Percentiles rank a stretch among this genome's conserved stretches.
Conservation (phyloP, 1,284 basidiomycete species). For the Cutaneotrichosporon cyanovorans region DNA sequence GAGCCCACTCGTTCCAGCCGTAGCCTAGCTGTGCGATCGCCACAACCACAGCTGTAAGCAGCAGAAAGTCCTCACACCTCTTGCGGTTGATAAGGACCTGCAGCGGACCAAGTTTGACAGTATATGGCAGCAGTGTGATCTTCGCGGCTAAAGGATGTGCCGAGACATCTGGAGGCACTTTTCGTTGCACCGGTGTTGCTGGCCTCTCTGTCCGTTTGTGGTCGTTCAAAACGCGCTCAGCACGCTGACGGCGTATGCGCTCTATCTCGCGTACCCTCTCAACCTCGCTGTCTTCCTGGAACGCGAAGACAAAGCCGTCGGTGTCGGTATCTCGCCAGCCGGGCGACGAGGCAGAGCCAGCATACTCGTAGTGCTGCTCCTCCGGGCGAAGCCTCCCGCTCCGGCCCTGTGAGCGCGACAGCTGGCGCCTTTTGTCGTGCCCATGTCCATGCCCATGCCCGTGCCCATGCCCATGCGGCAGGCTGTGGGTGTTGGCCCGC, state of each 20-base stretch:
- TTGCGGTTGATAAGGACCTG: conserved; percentile 26
- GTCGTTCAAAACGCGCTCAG: too few species aligned
- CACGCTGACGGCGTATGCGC: too few species aligned
- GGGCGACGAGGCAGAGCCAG: too few species aligned
- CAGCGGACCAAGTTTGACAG: conserved; percentile 3
- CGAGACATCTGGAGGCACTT: conserved; percentile 8
- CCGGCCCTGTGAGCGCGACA: not conserved
- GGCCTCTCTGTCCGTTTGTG: too few species aligned
- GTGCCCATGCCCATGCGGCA: not conserved
- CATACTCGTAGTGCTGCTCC: too few species aligned
- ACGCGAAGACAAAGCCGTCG: too few species aligned
- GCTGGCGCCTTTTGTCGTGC: not conserved
- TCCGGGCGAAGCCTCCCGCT: too few species aligned
- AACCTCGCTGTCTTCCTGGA: too few species aligned
- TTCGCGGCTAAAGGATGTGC: conserved; percentile 16
- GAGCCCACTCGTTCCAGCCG: conserved; percentile 35
- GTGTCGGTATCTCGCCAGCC: too few species aligned
- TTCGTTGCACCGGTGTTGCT: not conserved
- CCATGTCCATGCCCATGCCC: not conserved
- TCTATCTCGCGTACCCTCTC: too few species aligned
- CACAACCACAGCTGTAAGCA: conserved; percentile 29
- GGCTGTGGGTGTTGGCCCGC: too few species aligned
- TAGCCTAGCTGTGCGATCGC: conserved; percentile 28
- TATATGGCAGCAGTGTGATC: conserved; percentile 23
- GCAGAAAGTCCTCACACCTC: conserved; percentile 32